phyloP scores from a whole-genome alignment of 768 basidiomycete genomes.

The Russula sp. region DNA sequence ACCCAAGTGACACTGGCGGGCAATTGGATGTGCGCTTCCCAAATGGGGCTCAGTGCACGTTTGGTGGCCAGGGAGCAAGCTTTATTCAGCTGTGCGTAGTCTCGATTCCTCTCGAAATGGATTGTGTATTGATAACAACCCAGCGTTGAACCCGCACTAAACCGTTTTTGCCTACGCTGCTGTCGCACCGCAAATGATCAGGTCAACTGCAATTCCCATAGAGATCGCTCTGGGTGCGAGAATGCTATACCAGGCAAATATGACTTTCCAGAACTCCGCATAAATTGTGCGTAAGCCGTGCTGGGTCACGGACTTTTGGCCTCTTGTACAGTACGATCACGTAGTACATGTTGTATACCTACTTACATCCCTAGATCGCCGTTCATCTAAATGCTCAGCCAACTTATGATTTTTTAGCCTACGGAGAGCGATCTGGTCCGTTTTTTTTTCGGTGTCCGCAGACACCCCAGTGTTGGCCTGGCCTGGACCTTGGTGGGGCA shows the following conservation, averaged over 20 bases:
- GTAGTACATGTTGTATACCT: neutral
- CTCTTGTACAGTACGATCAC: neutral
- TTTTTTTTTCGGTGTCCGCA: neutral
- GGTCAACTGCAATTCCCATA: slow-evolving; percentile 46
- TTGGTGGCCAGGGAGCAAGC: slow-evolving; percentile 46
- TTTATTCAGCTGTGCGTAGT: slow-evolving; percentile 44
- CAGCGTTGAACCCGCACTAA: slow-evolving; percentile 42
- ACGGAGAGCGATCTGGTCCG: neutral
- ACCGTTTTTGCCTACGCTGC: slow-evolving; percentile 46
- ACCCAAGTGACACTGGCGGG: slow-evolving; percentile 38
- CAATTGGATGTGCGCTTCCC: slow-evolving; percentile 48
- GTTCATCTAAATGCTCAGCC: slow-evolving; percentile 1
- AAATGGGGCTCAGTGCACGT: slow-evolving; percentile 48
- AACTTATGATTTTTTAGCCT: neutral
- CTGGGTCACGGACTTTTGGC: neutral
- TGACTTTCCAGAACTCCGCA: slow-evolving; percentile 35
- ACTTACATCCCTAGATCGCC: slow-evolving; percentile 13
- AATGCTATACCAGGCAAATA: slow-evolving; percentile 43
- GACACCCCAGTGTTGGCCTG: too few species aligned
- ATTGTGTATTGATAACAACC: neutral
- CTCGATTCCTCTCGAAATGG: neutral
- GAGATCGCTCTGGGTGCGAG: slow-evolving; percentile 40
- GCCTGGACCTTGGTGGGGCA: neutral
- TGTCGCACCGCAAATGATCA: slow-evolving; percentile 40
- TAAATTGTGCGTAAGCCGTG: slow-evolving; percentile 31